Percentiles rank a stretch among this genome's conserved stretches.
Conservation (phyloP, 345 rosid species). For the Eucalyptus camaldulensis region DNA sequence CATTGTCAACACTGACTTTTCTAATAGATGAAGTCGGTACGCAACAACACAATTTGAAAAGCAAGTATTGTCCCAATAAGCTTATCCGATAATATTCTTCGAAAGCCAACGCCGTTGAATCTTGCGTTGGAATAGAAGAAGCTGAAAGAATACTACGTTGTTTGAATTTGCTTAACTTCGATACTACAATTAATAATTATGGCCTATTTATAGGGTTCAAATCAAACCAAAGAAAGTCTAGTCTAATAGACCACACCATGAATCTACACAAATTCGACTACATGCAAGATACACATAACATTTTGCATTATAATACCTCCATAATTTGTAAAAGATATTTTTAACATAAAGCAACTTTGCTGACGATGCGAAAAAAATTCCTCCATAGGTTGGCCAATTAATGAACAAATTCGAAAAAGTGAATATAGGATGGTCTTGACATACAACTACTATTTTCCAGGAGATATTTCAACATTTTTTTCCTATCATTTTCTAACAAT, state of each 20-base stretch:
- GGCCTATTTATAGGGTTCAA: not conserved
- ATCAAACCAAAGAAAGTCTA: not conserved
- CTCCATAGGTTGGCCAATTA: not conserved
- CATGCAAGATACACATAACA: not conserved
- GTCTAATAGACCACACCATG: rapidly evolving
- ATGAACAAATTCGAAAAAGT: not conserved
- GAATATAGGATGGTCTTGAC: not conserved
- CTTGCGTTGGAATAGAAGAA: not conserved
- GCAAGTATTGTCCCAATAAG: not conserved
- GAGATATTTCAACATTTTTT: not conserved
- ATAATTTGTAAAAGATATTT: not conserved
- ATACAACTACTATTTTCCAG: not conserved
- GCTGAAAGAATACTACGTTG: not conserved
- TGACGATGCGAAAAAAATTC: rapidly evolving
- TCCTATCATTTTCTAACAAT: not conserved
- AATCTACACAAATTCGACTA: not conserved
- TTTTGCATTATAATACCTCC: not conserved
- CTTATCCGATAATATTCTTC: not conserved
- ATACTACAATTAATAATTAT: not conserved
- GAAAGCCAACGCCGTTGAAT: not conserved
- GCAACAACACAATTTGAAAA: not conserved
- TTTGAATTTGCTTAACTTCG: not conserved
- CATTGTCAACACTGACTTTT: not conserved
- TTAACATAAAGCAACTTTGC: not conserved
- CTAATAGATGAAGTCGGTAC: not conserved